Base-by-base conservation (phyloP, 495 filamentous ascomycete genomes). In the Platismatia glauca region DNA sequence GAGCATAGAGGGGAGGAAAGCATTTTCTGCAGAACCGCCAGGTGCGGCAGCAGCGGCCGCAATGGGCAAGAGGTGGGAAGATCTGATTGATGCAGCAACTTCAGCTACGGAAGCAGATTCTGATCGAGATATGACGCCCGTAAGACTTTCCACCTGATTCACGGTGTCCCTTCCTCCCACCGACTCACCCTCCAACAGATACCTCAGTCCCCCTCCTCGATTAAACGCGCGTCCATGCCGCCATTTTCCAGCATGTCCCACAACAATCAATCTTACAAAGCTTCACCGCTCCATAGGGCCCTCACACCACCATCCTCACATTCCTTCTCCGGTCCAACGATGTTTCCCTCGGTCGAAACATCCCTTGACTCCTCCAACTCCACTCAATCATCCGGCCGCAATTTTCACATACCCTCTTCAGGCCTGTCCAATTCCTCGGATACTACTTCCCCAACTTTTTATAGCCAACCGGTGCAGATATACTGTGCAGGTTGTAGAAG, bases 51-150 rank as follows among this genome's bases (percentile, higher is more conserved):
- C 80, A n/a, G 82, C 82, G 12, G 84, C 82, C 65, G 82, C 86
- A 52, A 89, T 86, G 72, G 89, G 90, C 46, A 93, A 91, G 77
- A 81, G 91, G 69, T 96, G 91, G 91, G 90, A 95, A 73, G 91
- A 96, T 73, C 75, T 96, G 64, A 91, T 96, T 61, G 91, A 96
- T 73, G 91, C 91, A 13, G 89, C 89, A 29, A 87, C 91, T 20
- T 95, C 89, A 41, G 90, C 90, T 13, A 95, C 90, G 9, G 91
- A 95, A 79, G 81, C 71, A 50, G 91, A 94, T 74, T 90, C 94
- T 67, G 89, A 93, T 68, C 83, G 86, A 67, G 89, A 93, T 66
- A 83, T 89, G 71, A 91, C 88, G 67, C 88, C 88, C 65, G 88
- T 90, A 78, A 80, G 84, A 80, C 60, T 53, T 67, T 41, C 34